Base-by-base conservation (phyloP, 208 protist species). In the Angomonas desouzai region DNA sequence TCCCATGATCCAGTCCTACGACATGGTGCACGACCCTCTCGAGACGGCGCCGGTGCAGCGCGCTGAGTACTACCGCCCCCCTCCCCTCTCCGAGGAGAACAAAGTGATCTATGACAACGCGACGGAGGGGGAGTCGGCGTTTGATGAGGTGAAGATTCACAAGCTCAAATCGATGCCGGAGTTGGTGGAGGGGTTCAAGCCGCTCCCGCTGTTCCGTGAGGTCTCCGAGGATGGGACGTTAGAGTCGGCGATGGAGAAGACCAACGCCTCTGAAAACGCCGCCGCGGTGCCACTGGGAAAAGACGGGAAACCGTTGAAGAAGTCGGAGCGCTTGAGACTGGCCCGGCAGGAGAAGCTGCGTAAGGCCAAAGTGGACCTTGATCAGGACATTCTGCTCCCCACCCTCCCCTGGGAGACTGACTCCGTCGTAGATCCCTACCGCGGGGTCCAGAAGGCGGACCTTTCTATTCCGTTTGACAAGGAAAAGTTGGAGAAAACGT, bases 401-500 rank as follows among this genome's bases (percentile, higher is more conserved):
- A 77, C 80, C 22, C 68, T 94, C 48, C 89, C 89, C 58, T 94
- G 89, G 89, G 89, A 94, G 66, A 84, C 79, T 13, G 89, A 92
- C 63, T 89, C 89, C 20, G 76, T 94, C 38, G 77, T 88, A 1
- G 89, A 94, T 65, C 83, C 89, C 29, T 91, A 94, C 62, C 80
- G 89, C 45, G 89, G 85, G 0, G 76, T 92, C 18, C 81, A 76
- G 27, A 64, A 70, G 11, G 74, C 66, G 27, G 81, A 89, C 28
- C 77, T 74, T n/a, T 71, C 89, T 7, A 34, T 57, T n/a, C 75
- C 81, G 28, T 90, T 94, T 58, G 73, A 92, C 70, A 91, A 91
- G 72, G 72, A 77, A 32, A 66, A 87, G 18, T 68, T 94, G 29
- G 85, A 94, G 70, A 85, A 83, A 64, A 82, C 85, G 20, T 94